Conservation (phyloP, 106 monocot genomes). For the Platanthera zijinensis region DNA sequence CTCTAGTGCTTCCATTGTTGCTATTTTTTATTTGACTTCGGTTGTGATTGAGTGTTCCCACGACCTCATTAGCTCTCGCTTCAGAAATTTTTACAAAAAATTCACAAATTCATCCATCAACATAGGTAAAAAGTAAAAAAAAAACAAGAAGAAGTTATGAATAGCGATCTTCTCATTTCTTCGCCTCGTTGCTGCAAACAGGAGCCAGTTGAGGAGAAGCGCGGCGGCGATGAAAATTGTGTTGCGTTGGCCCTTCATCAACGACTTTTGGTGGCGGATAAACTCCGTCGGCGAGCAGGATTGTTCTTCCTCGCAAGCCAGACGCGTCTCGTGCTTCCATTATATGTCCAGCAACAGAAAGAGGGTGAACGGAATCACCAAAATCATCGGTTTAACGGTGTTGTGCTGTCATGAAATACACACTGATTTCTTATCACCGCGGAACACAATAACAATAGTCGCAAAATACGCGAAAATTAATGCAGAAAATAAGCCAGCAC, state of each 20-base stretch:
- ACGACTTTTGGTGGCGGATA: constrained; percentile 65
- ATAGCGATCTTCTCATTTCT: background rate
- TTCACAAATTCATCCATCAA: too few relatives aligned
- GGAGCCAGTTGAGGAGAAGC: constrained; percentile 65
- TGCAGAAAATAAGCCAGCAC: too few relatives aligned
- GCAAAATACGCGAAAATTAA: too few relatives aligned
- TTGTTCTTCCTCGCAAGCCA: constrained; percentile 47
- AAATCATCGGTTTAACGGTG: constrained; percentile 64
- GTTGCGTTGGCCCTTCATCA: constrained; percentile 81
- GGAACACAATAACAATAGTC: too few relatives aligned
- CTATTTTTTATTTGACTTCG: too few relatives aligned
- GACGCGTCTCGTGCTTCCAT: constrained; percentile 83
- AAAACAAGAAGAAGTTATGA: background rate
- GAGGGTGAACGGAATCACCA: constrained; percentile 72
- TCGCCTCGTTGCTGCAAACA: constrained; percentile 41
- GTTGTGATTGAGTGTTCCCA: too few relatives aligned
- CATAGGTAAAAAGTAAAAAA: background rate
- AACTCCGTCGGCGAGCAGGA: constrained; percentile 63
- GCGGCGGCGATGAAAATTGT: constrained; percentile 63
- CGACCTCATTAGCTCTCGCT: too few relatives aligned
- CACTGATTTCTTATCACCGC: too few relatives aligned
- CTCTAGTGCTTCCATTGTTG: too few relatives aligned
- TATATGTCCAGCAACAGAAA: constrained; percentile 77
- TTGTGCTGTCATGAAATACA: too few relatives aligned
- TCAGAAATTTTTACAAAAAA: too few relatives aligned